These are phyloP conservation scores for Endothia cerciana DNA, from an alignment of 2,329 filamentous ascomycete genomes.

Conservation along the genomic window DNA sequence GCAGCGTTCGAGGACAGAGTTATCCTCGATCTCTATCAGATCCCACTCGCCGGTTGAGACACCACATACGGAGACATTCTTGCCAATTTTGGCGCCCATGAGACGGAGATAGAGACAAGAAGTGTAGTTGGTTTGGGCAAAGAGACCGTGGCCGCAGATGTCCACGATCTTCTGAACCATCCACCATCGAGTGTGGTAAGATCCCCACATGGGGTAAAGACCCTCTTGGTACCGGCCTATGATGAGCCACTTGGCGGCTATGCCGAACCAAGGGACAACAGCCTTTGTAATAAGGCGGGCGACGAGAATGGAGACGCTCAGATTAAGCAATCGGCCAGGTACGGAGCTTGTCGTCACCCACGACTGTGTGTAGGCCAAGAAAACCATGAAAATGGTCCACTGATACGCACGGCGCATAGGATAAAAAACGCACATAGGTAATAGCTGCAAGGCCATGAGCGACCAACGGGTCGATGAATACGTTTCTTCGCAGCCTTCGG, in stretches of 20 bases:
- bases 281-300: conserved; percentile 45
- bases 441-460: conserved; percentile 53
- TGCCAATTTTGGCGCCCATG: conserved; percentile 57
- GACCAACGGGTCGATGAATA: conserved; percentile 54
- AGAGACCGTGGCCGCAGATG: conserved; percentile 53
- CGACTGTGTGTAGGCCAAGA: conserved; percentile 45
- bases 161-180: conserved; percentile 56
- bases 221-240: conserved; percentile 58
- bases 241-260: conserved; percentile 57
- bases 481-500: conserved; percentile 34
- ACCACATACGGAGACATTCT: conserved; percentile 50
- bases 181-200: conserved; percentile 64
- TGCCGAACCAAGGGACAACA: conserved; percentile 50
- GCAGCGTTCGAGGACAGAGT: conserved; percentile 51
- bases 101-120: conserved; percentile 52
- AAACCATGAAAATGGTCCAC: conserved; percentile 57
- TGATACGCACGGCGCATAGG: conserved; percentile 55
- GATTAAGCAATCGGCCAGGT: conserved; percentile 51
- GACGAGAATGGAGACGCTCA: conserved; percentile 49
- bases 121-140: conserved; percentile 44
- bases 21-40: conserved; percentile 57
- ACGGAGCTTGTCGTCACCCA: conserved; percentile 46
- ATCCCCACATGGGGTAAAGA: conserved; percentile 62
- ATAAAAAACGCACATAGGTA: conserved; percentile 54
- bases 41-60: conserved; percentile 59